These are phyloP conservation scores for Chaetomiaceae sp. DNA, from an alignment of 2,329 filamentous ascomycete species.

Conservation along the genomic window DNA sequence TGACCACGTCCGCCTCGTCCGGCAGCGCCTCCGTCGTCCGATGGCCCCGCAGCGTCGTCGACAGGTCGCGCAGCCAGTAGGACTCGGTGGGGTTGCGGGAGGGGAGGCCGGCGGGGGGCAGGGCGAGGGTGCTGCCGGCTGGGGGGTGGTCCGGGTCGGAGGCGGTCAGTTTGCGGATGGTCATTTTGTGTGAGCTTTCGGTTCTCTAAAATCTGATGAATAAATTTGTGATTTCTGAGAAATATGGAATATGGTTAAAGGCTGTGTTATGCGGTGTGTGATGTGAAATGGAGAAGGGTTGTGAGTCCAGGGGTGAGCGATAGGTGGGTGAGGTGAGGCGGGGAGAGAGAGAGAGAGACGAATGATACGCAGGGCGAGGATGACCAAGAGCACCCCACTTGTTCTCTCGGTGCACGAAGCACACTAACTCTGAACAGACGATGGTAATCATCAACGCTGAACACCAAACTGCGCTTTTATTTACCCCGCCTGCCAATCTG, in stretches of 20 bases:
- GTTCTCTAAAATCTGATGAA: not conserved
- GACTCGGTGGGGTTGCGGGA: conserved; percentile 55
- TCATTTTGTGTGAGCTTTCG: conserved; percentile 1
- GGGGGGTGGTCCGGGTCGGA: not conserved
- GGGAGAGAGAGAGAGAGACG: too few relatives aligned
- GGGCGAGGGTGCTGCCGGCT: not conserved
- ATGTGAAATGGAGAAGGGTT: too few relatives aligned
- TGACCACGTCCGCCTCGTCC: conserved; percentile 56
- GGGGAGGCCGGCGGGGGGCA: conserved; percentile 46
- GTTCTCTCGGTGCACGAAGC: not conserved
- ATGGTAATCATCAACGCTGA: not conserved
- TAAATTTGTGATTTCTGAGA: too few relatives aligned
- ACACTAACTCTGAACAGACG: not conserved
- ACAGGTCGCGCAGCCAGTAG: conserved; percentile 70
- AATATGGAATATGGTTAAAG: too few relatives aligned
- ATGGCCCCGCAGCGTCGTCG: conserved; percentile 58
- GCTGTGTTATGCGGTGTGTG: not conserved
- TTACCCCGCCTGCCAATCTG: conserved; percentile 11
- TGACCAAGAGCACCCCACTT: not conserved
- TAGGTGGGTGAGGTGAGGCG: too few relatives aligned
- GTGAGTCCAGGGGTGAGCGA: too few relatives aligned
- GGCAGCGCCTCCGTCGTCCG: conserved; percentile 56
- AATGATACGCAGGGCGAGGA: too few relatives aligned
- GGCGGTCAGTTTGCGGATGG: conserved; percentile 8
- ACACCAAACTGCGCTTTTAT: not conserved